Conservation (phyloP, 2,329 filamentous ascomycete genomes). For the Celoporthe dispersa region DNA sequence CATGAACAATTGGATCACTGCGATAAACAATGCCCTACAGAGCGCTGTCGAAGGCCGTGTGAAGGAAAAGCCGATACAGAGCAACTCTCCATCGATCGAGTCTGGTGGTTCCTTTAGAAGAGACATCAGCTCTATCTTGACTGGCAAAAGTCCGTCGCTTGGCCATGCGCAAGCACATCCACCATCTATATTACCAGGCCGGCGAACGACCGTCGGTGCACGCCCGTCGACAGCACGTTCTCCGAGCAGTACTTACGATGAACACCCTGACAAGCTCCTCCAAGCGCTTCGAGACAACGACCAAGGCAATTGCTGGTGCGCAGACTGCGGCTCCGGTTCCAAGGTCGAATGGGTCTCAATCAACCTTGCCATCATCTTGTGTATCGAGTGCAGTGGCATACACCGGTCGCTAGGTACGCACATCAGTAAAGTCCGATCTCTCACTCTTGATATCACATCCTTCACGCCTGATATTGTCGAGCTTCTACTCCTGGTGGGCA, state of each 20-base stretch:
- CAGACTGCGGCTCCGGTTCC: slow-evolving; percentile 86
- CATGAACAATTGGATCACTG: slow-evolving; percentile 94
- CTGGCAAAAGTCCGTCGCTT: slow-evolving; percentile 83
- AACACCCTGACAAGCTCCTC: slow-evolving; percentile 82
- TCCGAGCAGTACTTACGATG: slow-evolving; percentile 71
- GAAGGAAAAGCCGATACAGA: slow-evolving; percentile 53
- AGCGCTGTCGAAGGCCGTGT: slow-evolving; percentile 87
- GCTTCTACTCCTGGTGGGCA: slow-evolving; percentile 86
- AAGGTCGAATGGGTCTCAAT: slow-evolving; percentile 99
- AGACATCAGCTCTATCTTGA: slow-evolving; percentile 91
- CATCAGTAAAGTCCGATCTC: slow-evolving; percentile 94
- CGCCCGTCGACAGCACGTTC: slow-evolving; percentile 66
- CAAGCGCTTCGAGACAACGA: slow-evolving; percentile 88
- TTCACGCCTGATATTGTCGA: slow-evolving; percentile 98
- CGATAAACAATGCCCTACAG: slow-evolving; percentile 96
- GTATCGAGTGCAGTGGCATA: slow-evolving; percentile 97
- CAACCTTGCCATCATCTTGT: slow-evolving; percentile 93
- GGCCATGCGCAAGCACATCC: slow-evolving; percentile 53
- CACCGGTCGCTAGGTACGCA: slow-evolving; percentile 95
- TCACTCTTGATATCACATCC: slow-evolving; percentile 93
- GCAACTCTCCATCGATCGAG: slow-evolving; percentile 50
- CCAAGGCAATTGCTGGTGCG: slow-evolving; percentile 90
- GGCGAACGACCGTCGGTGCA: slow-evolving; percentile 90
- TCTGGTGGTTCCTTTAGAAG: slow-evolving; percentile 63
- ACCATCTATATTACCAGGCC: slow-evolving; percentile 66